Evolutionary conservation across 108 stramenopile species (phyloP), one percentile per base, ranked within the genome.

Genomic region (Pseudonitzschia delicatissima): DNA sequence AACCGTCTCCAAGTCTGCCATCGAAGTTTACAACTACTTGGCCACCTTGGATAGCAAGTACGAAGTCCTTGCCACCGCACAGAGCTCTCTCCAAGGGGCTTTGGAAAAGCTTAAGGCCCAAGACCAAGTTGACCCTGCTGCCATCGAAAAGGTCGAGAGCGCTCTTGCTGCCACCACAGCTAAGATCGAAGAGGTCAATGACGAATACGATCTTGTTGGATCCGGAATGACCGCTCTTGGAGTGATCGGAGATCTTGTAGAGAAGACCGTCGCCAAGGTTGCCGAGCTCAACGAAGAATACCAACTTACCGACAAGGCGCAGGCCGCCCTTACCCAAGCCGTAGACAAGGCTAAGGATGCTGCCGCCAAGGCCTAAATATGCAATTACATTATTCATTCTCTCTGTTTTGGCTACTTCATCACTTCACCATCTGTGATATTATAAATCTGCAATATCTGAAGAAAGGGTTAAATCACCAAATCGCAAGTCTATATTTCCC

Each of bases 1-100:
- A 32, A 78, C 87, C 28, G 88, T 91, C 15, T 87, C 88, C 75
- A 94, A 94, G 73, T 78, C 88, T 34, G 77, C 90, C 66, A 86
- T 94, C 52, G 85, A 94, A 73, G 75, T 94, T 32, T 94, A 82
- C 88, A 94, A 94, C 83, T 94, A 91, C 80, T 55, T 90, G 45
- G 76, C 87, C 33, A 81, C 77, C 53, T 85, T 94, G 47, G 93
- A 94, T 74, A 67, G 73, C 71, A 91, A 94, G 87, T 91, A 94
- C 69, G 84, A 87, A 61, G 60, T 91, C n/a, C 71, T 91, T n/a
- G 72, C 71, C 52, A 87, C 84, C 65, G 87, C 93, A 13, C 64
- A 88, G 64, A 36, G 0, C 1, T 82, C 87, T 23, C 77, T 94
- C 6, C 80, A 91, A 61, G 66, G 48, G 28, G 77, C 87, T 13